Evolutionary conservation across 2,329 filamentous ascomycete genomes (phyloP).

Genomic region (Taxawa tesnikishii): DNA sequence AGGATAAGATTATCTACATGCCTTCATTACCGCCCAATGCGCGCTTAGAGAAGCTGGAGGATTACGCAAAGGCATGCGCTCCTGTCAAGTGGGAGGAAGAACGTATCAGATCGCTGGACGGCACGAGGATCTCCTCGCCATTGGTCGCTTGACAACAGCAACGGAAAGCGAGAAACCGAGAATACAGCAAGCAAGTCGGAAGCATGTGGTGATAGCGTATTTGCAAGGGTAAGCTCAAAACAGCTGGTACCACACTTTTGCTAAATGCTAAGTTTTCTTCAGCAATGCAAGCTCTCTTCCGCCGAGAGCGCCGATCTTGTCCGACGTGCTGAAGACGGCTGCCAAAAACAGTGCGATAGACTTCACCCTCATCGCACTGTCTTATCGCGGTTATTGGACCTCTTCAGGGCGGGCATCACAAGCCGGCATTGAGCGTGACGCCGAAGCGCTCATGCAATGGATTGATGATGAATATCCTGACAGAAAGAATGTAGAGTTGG

Average conservation of each 20-base stretch:
- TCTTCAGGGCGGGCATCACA: conserved; percentile 61
- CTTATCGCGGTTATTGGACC: conserved; percentile 66
- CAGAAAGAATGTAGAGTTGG: conserved; percentile 27
- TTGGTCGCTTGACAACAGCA: conserved; percentile 23
- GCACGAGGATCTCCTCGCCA: conserved; percentile 51
- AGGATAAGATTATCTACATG: conserved; percentile 76
- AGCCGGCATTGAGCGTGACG: conserved; percentile 56
- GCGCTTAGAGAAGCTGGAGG: conserved; percentile 51
- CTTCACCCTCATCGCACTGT: conserved; percentile 34
- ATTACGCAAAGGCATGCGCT: conserved; percentile 48
- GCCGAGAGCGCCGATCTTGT: conserved; percentile 31
- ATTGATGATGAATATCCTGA: conserved; percentile 31
- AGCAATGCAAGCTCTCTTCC: conserved; percentile 33
- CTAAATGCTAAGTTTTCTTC: neutral
- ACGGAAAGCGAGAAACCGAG: neutral
- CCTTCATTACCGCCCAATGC: conserved; percentile 61
- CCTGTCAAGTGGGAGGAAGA: conserved; percentile 58
- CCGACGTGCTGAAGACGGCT: no score
- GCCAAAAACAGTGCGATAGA: conserved; percentile 28
- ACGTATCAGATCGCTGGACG: conserved; percentile 48
- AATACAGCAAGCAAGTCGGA: conserved; percentile 1
- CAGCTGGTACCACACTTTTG: neutral
- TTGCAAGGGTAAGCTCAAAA: conserved; percentile 36
- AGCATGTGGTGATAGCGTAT: conserved; percentile 30
- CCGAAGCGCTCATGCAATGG: conserved; percentile 53